phyloP scores from a whole-genome alignment of 129 eudicot species.

The Calendula officinalis region DNA sequence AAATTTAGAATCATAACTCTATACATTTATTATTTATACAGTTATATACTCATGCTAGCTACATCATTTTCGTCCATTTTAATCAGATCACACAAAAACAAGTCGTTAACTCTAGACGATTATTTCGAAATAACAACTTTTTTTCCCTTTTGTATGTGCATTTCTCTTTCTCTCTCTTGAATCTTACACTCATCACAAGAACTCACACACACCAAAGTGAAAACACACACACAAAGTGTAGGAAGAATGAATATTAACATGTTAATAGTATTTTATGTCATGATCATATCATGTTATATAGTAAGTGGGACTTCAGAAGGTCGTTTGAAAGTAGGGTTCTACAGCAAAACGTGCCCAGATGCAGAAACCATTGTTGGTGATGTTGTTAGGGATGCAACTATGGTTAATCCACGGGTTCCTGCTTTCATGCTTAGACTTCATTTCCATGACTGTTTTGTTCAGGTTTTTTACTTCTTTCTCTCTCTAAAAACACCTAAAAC shows the following conservation, averaged over 20 bases:
- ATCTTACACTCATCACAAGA: slow-evolving; percentile 4
- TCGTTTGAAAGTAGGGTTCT: slow-evolving; percentile 61
- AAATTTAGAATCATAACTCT: too few relatives aligned
- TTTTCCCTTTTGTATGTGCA: not conserved
- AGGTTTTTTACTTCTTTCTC: slow-evolving; percentile 31
- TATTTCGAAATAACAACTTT: not conserved
- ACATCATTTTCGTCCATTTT: not conserved
- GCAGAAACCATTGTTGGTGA: slow-evolving; percentile 59
- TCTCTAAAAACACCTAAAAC: not conserved
- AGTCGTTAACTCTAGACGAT: not conserved
- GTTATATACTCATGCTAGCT: not conserved
- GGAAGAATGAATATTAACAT: slow-evolving; percentile 27
- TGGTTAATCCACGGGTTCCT: slow-evolving; percentile 31
- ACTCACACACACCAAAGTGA: slow-evolving; percentile 19
- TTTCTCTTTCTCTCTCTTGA: not conserved
- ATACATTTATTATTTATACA: too few relatives aligned
- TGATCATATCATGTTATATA: slow-evolving; percentile 24
- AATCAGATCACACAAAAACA: not conserved
- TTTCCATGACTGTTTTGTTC: slow-evolving; percentile 83
- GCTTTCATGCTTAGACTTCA: slow-evolving; percentile 70
- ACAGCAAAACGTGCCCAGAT: slow-evolving; percentile 50
- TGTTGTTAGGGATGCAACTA: slow-evolving; percentile 42
- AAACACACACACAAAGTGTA: slow-evolving; percentile 12
- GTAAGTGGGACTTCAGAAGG: slow-evolving; percentile 36
- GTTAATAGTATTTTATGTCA: not conserved